A percentile compares a stretch with the other conserved stretches of the same genome.
phyloP scores from a whole-genome alignment of 1,284 basidiomycete species.

The Trichosporon sp. region DNA sequence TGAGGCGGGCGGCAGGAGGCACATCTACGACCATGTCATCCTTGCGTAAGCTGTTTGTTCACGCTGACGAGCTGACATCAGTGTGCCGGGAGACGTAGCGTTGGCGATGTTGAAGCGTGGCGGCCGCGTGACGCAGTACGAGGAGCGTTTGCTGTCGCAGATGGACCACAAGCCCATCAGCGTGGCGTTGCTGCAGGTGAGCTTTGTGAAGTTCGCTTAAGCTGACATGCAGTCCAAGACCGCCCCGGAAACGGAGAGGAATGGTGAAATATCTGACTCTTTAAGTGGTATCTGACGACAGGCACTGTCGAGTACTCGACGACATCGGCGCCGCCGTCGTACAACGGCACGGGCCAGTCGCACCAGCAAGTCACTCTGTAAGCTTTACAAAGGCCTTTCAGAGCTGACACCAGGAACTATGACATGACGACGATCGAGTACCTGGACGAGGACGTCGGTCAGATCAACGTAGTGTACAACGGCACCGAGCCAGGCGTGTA shows the following conservation, averaged over 20 bases:
- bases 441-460: slow-evolving; percentile 59
- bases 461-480: slow-evolving; percentile 3
- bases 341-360: slow-evolving; percentile 21
- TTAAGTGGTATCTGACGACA: slow-evolving; percentile 29
- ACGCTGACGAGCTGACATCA: slow-evolving; percentile 23
- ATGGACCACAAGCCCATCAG: slow-evolving; percentile 6
- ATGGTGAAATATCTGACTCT: not conserved
- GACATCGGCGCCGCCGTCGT: slow-evolving; percentile 27
- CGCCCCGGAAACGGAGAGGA: not conserved
- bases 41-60: slow-evolving; percentile 61
- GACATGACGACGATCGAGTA: slow-evolving; percentile 80
- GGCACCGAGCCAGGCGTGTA: slow-evolving; percentile 6
- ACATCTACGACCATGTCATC: slow-evolving; percentile 72
- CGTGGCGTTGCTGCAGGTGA: slow-evolving; percentile 10
- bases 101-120: slow-evolving; percentile 65
- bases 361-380: slow-evolving; percentile 63
- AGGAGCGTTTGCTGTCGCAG: slow-evolving; percentile 62
- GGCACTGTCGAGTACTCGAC: slow-evolving; percentile 19
- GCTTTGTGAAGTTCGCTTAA: not conserved
- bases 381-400: slow-evolving; percentile 42
- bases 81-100: slow-evolving; percentile 68
- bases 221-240: slow-evolving; percentile 2
- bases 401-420: slow-evolving; percentile 57
- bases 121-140: slow-evolving; percentile 61
- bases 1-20: slow-evolving; percentile 46